Evolutionary conservation across 1,284 basidiomycete genomes (phyloP), one percentile per base, ranked within the genome.

Genomic region (Leccinum fallax): DNA sequence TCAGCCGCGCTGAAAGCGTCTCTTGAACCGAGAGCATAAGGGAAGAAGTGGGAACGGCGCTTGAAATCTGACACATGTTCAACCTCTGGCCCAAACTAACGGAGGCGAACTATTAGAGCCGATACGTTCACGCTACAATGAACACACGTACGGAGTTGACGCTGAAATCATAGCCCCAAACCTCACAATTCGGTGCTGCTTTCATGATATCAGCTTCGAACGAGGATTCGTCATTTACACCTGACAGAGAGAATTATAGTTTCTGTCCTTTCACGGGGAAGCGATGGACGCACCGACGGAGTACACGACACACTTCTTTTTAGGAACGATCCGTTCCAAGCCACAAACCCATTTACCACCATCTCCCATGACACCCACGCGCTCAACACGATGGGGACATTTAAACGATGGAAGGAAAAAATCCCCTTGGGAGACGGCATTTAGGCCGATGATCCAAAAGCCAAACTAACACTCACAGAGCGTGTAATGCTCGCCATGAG

Each of bases 301-400:
- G 64, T 83, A 84, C 54, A 84, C 72, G 56, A 82, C 77, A 60
- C 81, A 83, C 36, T 77, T 69, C 48, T 71, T 75, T 65, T 84
- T 80, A 28, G 71, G 71, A 21, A 69, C 72, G 60, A 84, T 72
- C 24, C 79, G 77, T 58, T 81, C 79, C 56, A 83, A 55, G 7
- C 83, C 82, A 61, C 83, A 84, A 7, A 81, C 67, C 81, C 82
- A 85, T 69, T 84, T 85, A 16, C 82, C 82, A 8, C 82, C 83
- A 60, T 84, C 82, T 10, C 80, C 81, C 61, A 82, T 74, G 6
- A 80, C 74, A 5, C 82, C 83, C 21, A 84, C 55, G 49, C 82
- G 76, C 49, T 81, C 75, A 3, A 80, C 68, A 19, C 76, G 73
- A 71, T 82, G 81, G 9, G 83, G 81, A 56, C 81, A 83, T 53